phyloP scores from a whole-genome alignment of 176 grass and related monocot genomes.

The Neostapfia colusana region DNA sequence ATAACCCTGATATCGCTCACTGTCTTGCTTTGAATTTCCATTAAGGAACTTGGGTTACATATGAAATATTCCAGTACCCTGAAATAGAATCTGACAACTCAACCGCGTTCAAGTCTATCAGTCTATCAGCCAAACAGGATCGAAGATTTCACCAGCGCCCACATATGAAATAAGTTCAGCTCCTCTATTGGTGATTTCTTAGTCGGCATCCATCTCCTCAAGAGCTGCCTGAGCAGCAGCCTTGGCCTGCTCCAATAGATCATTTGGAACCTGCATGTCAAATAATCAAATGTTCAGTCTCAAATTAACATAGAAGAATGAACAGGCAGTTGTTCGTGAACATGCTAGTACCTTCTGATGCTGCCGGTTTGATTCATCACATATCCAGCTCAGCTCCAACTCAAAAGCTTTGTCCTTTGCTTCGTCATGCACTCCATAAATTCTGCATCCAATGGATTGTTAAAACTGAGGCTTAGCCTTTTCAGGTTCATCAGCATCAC shows the following conservation, averaged over 20 bases:
- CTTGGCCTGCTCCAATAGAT: slow-evolving; percentile 62
- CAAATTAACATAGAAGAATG: not conserved
- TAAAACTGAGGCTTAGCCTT: slow-evolving; percentile 11
- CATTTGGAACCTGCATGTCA: slow-evolving; percentile 61
- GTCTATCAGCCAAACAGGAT: not conserved
- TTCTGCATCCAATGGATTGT: slow-evolving; percentile 44
- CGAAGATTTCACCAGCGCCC: slow-evolving; percentile 23
- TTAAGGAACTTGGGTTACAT: not conserved
- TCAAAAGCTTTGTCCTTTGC: slow-evolving; percentile 87
- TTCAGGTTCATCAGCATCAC: not conserved
- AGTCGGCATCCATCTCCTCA: slow-evolving; percentile 90
- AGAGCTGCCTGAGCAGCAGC: slow-evolving; percentile 62
- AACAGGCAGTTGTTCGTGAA: not conserved
- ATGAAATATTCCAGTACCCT: not conserved
- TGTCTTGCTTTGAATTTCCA: slow-evolving; percentile 13
- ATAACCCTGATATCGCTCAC: not conserved
- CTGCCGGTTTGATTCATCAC: slow-evolving; percentile 75
- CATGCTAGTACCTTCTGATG: slow-evolving; percentile 71
- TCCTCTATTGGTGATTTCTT: not conserved
- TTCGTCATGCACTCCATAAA: slow-evolving; percentile 88
- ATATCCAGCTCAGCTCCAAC: slow-evolving; percentile 87
- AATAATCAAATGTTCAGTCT: slow-evolving; percentile 3
- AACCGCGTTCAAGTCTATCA: not conserved
- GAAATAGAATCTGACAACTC: slow-evolving; percentile 28
- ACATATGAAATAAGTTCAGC: not conserved